Conservation (phyloP, 257 asterid genomes). For the Coffea eugenioides region DNA sequence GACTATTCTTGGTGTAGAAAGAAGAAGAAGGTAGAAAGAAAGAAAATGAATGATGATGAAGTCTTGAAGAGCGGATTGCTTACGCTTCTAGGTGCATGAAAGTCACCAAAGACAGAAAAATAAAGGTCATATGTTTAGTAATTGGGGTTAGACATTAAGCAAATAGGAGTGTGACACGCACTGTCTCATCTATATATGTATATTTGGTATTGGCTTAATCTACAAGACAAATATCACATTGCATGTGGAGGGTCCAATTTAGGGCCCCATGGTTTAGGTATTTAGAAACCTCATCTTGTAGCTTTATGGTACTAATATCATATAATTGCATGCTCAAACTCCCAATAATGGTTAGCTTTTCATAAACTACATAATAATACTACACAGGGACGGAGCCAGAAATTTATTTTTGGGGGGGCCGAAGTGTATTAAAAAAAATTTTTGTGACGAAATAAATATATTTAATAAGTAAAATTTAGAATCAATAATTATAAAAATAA, state of each 20-base stretch:
- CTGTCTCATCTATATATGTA: neutral
- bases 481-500: too few species aligned
- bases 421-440: too few species aligned
- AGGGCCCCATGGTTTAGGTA: constrained; percentile 4
- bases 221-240: constrained; percentile 21
- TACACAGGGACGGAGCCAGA: too few species aligned
- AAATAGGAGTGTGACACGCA: constrained; percentile 14
- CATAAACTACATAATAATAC: too few species aligned
- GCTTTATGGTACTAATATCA: neutral
- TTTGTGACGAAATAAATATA: too few species aligned
- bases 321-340: neutral
- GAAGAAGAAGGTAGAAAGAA: neutral
- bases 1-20: too few species aligned
- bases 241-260: constrained; percentile 30
- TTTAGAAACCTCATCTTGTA: neutral
- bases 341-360: constrained; percentile 8
- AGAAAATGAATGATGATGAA: neutral
- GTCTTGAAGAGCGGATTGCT: neutral
- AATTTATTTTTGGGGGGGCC: too few species aligned
- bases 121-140: neutral
- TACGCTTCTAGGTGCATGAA: neutral
- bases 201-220: constrained; percentile 27
- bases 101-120: neutral
- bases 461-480: too few species aligned
- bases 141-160: neutral